Evolutionary conservation across 192 early-diverging fungal species (phyloP), one percentile per base, ranked within the genome.

Genomic region (Backusella westeae): DNA sequence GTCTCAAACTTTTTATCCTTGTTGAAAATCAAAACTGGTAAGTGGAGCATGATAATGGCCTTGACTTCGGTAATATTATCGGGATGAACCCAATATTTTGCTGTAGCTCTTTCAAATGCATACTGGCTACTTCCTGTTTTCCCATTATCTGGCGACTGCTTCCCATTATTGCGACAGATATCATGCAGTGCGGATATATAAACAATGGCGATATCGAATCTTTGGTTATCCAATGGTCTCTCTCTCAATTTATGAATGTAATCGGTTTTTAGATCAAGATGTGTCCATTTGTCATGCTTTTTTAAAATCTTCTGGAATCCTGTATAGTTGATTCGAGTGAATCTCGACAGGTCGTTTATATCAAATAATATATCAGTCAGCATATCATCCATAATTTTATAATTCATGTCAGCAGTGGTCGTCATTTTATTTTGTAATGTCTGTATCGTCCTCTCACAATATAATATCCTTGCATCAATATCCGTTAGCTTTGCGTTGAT

Each of bases 241-340:
- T 21, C 89, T 82, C 82, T 80, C 84, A 76, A 70, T 59, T 76
- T 49, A 34, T 49, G 67, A 15, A 88, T 84, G 81, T 91, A 91
- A 81, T 91, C 76, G 38, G 91, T 86, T 83, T 91, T 85, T 56
- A 98, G 83, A 41, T 88, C 83, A 78, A 89, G 92, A 21, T 77
- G 80, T 34, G 95, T 93, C 81, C 94, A 91, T 81, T 95, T 95
- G 83, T 99, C 96, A 80, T 99, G 97, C 85, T 85, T 99, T 98
- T 99, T 99, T 75, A 99, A 83, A 77, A 98, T 97, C 89, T 97
- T 92, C 69, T 90, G 86, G 73, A 94, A 93, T 34, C 90, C 93
- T 15, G 90, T 90, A 78, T 90, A 94, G 87, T 94, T 94, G 77
- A 92, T 85, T 2, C 93, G 84, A 17, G 87, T 89, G 75, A 89